Percentiles rank a stretch among this genome's conserved stretches.
phyloP scores from a whole-genome alignment of 2,329 filamentous ascomycete genomes.

The Ceratocystis smalleyi region DNA sequence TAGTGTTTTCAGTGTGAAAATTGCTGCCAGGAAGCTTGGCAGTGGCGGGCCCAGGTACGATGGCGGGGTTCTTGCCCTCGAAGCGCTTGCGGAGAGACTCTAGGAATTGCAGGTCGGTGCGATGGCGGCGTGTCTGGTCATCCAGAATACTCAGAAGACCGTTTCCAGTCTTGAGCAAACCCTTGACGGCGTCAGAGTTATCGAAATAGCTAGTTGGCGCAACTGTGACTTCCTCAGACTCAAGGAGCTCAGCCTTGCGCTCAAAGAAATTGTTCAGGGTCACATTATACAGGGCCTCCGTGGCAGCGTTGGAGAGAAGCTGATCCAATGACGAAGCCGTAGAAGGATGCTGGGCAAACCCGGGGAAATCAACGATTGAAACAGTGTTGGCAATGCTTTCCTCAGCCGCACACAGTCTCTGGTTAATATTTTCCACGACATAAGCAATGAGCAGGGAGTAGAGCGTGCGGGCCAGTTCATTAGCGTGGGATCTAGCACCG shows the following conservation, averaged over 20 bases:
- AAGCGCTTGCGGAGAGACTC: conserved; percentile 88
- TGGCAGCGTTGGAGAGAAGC: conserved; percentile 84
- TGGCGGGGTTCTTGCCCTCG: conserved; percentile 83
- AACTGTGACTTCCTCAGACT: conserved; percentile 83
- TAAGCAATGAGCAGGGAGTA: conserved; percentile 91
- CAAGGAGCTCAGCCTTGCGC: conserved; percentile 78
- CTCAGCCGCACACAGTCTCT: conserved; percentile 71
- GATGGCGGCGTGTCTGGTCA: conserved; percentile 81
- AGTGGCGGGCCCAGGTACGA: conserved; percentile 59
- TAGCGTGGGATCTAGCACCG: conserved; percentile 78
- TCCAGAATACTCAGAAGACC: conserved; percentile 88
- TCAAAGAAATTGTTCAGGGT: conserved; percentile 94
- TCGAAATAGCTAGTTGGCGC: conserved; percentile 93
- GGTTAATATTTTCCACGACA: conserved; percentile 84
- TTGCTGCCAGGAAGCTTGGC: conserved; percentile 74
- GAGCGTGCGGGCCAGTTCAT: conserved; percentile 81
- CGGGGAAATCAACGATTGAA: conserved; percentile 90
- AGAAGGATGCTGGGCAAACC: conserved; percentile 70
- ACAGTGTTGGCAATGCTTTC: conserved; percentile 86
- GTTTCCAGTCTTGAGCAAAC: conserved; percentile 80
- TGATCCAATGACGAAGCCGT: conserved; percentile 82
- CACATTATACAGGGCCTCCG: conserved; percentile 82
- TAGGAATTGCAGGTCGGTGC: conserved; percentile 75
- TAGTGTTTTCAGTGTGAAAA: conserved; percentile 67
- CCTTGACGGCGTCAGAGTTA: conserved; percentile 86